Percentiles rank a stretch among this genome's conserved stretches.
phyloP scores from a whole-genome alignment of 768 basidiomycete species.

The Tephrocybe sp. region DNA sequence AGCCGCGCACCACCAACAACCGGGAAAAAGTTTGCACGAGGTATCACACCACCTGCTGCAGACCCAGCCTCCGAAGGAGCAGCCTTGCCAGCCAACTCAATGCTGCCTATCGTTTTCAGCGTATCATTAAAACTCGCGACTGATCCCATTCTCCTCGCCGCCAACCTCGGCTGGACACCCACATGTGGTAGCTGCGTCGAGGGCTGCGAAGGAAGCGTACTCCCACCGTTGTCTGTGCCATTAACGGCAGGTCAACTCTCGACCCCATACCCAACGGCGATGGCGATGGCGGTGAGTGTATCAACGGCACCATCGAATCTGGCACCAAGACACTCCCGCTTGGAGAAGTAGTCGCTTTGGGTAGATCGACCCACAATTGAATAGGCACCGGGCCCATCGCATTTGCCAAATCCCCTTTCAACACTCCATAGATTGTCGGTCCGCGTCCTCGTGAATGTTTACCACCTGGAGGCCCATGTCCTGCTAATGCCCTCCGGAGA shows the following conservation, averaged over 20 bases:
- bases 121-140: constrained; percentile 7
- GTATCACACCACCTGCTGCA: no score
- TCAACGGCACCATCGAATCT: not conserved
- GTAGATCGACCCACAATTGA: constrained; percentile 54
- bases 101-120: not conserved
- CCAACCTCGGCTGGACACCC: constrained; percentile 1
- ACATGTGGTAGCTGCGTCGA: no score
- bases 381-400: constrained; percentile 62
- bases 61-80: no score
- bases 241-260: not conserved
- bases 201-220: no score
- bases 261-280: no score
- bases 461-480: no score
- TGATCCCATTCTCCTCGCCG: constrained; percentile 7
- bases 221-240: not conserved
- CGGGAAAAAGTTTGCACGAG: no score
- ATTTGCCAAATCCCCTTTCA: no score
- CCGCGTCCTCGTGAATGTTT: no score
- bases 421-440: no score
- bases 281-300: not conserved
- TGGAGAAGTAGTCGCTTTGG: no score
- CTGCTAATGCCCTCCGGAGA: constrained; percentile 31
- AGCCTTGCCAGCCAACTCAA: constrained; percentile 2
- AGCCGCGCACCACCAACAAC: no score
- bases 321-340: constrained; percentile 9